These are phyloP conservation scores for Kazachstania taianensis DNA, from an alignment of 805 yeast species.

Conservation along the genomic window DNA sequence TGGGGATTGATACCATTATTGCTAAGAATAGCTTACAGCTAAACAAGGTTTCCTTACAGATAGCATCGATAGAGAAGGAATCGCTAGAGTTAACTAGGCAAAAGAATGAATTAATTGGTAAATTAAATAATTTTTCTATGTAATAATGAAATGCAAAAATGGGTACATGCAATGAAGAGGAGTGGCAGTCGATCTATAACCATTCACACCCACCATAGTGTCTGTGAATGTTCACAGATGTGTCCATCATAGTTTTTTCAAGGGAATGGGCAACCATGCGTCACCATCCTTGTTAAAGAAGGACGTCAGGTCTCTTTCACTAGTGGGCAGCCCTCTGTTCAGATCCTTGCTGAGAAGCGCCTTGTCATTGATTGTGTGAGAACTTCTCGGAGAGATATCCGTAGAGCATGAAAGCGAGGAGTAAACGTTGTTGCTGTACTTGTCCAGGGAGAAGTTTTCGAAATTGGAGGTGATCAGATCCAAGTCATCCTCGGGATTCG, in stretches of 20 bases:
- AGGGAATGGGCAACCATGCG: not conserved
- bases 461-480: not conserved
- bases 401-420: too few species aligned
- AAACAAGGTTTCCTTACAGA: conserved; percentile 7
- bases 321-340: too few species aligned
- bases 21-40: conserved; percentile 4
- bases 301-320: too few species aligned
- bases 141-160: not conserved
- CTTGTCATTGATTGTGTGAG: too few species aligned
- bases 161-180: not conserved
- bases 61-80: conserved; percentile 4
- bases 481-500: not conserved
- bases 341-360: too few species aligned
- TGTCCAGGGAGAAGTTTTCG: not conserved
- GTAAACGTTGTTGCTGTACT: too few species aligned
- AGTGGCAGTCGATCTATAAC: not conserved
- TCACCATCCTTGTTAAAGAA: not conserved
- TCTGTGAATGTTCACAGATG: too few species aligned
- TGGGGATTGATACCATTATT: conserved; percentile 2
- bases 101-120: conserved; percentile 1
- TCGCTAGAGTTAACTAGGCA: conserved; percentile 3
- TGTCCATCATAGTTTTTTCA: not conserved
- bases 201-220: too few species aligned
- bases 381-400: too few species aligned
- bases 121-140: not conserved